Conservation (phyloP, 1,284 basidiomycete species). For the Ceraceosorus guamensis region DNA sequence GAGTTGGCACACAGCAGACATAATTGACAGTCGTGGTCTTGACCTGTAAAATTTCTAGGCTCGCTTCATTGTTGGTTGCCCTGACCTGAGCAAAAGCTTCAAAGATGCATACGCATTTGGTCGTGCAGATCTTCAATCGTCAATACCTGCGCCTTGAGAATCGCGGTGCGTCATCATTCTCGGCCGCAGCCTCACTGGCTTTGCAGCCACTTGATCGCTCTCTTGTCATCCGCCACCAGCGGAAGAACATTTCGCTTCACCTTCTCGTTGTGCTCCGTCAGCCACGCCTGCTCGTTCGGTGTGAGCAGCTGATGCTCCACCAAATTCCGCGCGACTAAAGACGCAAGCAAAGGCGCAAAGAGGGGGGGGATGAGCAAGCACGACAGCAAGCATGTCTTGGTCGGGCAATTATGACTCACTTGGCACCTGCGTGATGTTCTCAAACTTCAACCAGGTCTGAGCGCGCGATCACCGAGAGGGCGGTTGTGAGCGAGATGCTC, state of each 20-base stretch:
- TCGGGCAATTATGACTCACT: conserved; percentile 6
- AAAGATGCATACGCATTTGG: no score
- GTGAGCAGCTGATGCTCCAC: conserved; percentile 41
- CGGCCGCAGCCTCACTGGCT: conserved; percentile 14
- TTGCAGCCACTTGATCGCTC: conserved; percentile 33
- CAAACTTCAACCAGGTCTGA: conserved; percentile 46
- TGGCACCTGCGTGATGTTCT: conserved; percentile 48
- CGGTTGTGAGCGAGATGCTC: background rate
- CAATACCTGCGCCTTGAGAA: no score
- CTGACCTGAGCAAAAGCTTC: no score
- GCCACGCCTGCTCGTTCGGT: conserved; percentile 41
- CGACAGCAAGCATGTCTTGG: background rate
- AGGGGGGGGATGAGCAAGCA: background rate
- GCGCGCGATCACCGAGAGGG: background rate
- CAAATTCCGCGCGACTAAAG: conserved; percentile 25
- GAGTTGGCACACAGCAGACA: no score
- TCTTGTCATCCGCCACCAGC: conserved; percentile 34
- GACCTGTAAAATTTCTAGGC: no score
- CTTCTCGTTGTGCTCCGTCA: conserved; percentile 46
- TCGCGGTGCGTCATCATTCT: no score
- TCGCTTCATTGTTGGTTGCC: no score
- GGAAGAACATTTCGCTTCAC: conserved; percentile 31
- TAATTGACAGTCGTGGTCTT: no score
- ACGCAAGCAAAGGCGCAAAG: no score
- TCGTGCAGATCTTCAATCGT: no score